A percentile compares a stretch with the other conserved stretches of the same genome.
These are phyloP conservation scores for Lithohypha guttulata DNA, from an alignment of 2,329 filamentous ascomycete genomes.

Conservation along the genomic window DNA sequence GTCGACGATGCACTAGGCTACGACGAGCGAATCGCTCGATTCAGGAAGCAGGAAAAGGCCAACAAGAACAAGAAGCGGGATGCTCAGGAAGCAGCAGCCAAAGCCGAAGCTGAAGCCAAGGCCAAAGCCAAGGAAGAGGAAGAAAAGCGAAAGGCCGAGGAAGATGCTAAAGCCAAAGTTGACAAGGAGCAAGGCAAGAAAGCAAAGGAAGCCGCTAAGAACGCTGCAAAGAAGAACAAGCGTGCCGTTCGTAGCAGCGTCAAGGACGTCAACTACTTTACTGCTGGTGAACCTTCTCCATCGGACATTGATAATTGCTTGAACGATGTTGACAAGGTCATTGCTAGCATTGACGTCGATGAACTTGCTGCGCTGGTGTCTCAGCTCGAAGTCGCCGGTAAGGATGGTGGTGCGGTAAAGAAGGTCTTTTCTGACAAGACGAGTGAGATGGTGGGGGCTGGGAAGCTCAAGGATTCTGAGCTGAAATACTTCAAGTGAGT, in stretches of 20 bases:
- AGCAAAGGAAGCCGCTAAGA: conserved; percentile 97
- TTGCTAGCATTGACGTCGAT: conserved; percentile 79
- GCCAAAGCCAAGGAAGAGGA: conserved; percentile 74
- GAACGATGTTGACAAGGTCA: conserved; percentile 73
- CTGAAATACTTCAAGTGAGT: conserved; percentile 54
- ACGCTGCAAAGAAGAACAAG: conserved; percentile 99
- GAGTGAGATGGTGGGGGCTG: conserved; percentile 64
- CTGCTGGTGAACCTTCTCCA: conserved; percentile 53
- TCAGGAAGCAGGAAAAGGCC: conserved; percentile 82
- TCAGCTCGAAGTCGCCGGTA: conserved; percentile 67
- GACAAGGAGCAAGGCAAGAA: conserved; percentile 82
- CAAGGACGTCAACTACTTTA: conserved; percentile 98
- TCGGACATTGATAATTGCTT: conserved; percentile 69
- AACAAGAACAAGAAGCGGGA: conserved; percentile 91
- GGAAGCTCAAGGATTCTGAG: conserved; percentile 79
- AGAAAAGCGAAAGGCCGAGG: conserved; percentile 66
- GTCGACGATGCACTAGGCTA: conserved; percentile 75
- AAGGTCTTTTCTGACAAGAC: conserved; percentile 67
- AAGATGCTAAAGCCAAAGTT: conserved; percentile 75
- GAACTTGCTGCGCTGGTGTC: conserved; percentile 75
- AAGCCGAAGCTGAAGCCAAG: conserved; percentile 76
- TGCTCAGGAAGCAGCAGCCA: conserved; percentile 85
- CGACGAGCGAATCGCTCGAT: conserved; percentile 95
- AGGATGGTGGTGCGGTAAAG: conserved; percentile 77
- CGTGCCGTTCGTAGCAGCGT: conserved; percentile 84